phyloP scores from a whole-genome alignment of 2,329 filamentous ascomycete species.

The Neodidymelliopsis sp. region DNA sequence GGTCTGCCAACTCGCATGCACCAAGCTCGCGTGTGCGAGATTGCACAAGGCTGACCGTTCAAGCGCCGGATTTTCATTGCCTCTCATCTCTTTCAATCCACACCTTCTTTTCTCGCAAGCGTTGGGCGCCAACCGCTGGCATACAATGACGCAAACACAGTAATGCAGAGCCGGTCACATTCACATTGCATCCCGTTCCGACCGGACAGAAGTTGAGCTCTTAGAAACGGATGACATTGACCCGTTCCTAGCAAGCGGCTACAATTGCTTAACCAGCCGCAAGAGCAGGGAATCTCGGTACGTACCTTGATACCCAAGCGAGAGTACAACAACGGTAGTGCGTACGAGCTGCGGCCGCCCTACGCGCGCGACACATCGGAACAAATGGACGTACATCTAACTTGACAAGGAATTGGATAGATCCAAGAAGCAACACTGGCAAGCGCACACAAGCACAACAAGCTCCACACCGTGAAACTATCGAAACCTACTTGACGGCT shows the following conservation, averaged over 20 bases:
- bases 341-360: slow-evolving; percentile 7
- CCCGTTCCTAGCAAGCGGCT: slow-evolving; percentile 7
- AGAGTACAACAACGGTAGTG: slow-evolving; percentile 6
- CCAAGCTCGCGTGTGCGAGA: slow-evolving; percentile 19
- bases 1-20: slow-evolving; percentile 13
- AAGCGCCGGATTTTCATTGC: slow-evolving; percentile 27
- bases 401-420: slow-evolving; percentile 1
- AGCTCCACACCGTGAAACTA: slow-evolving; percentile 17
- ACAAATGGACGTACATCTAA: background rate
- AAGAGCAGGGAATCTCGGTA: slow-evolving; percentile 19
- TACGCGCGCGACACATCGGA: slow-evolving; percentile 16
- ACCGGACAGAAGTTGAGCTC: slow-evolving; percentile 16
- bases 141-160: slow-evolving; percentile 12
- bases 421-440: slow-evolving; percentile 6
- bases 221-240: slow-evolving; percentile 2
- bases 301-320: slow-evolving; percentile 19
- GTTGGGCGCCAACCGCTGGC: slow-evolving; percentile 21
- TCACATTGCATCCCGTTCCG: slow-evolving; percentile 31
- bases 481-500: slow-evolving; percentile 17
- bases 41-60: slow-evolving; percentile 30
- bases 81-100: slow-evolving; percentile 24
- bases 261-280: slow-evolving; percentile 15
- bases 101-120: slow-evolving; percentile 23
- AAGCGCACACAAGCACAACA: slow-evolving; percentile 13
- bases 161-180: slow-evolving; percentile 16